Base-by-base conservation (phyloP, 805 yeast genomes). In the Kodamaea sagamina region DNA sequence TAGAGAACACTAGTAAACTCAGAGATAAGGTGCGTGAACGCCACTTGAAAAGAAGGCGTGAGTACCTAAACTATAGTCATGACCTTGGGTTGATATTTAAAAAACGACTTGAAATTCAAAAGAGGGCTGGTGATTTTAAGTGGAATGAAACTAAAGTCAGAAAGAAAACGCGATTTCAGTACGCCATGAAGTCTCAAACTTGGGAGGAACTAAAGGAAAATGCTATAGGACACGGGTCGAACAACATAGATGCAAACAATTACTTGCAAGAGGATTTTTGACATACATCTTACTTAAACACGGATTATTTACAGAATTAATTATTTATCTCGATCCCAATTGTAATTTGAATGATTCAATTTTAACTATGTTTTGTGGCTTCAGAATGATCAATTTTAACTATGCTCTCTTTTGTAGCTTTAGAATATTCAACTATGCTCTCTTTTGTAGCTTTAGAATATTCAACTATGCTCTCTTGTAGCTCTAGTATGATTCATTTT, bases 151-250 rank as follows among this genome's bases (percentile, higher is more conserved):
- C 22, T 12, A 9, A 17, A 2, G 13, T n/a, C 21, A 42, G 29
- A 32, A 32, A 40, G 15, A 35, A 17, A 10, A 16, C 12, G 11
- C 17, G 35, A 16, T 11, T 21, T 4, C 38, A 9, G 31, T 21
- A 27, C 15, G 6, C 10, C 12, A 27, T 17, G 8, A 26, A 31
- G 27, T 21, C 41, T 1, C 28, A 19, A 5, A 19, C 17, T 25
- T 28, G 35, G 36, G 32, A 29, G 29, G 42, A 39, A 41, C 32
- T 26, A 25, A 45, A 27, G 24, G 21, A 29, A 6, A 37, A 43
- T 8, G 52, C 52, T 7, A 15, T 50, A 15, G 25, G n/a, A 10
- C 51, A 48, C 27, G 53, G 54, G 3, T 47, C 51, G 10, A 41
- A 46, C 18, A 24, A 21, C 11, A 13, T 50, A 11, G 48, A 47